Conservation (phyloP, 352 stramenopile genomes). For the Pythium diclinum region DNA sequence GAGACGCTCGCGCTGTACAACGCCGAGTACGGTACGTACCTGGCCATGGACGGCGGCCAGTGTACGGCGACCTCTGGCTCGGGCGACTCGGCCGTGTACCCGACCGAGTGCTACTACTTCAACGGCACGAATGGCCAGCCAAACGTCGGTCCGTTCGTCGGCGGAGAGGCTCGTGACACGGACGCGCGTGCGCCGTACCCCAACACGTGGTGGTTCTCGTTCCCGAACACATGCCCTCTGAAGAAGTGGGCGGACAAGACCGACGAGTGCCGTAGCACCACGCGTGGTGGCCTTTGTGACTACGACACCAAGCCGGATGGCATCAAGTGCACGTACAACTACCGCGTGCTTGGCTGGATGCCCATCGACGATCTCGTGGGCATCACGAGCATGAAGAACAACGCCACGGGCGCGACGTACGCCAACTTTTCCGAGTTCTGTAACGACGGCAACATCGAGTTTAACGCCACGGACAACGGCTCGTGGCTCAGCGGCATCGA, state of each 20-base stretch:
- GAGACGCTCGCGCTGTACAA: conserved; percentile 68
- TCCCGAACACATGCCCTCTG: conserved; percentile 63
- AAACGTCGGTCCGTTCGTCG: conserved; percentile 66
- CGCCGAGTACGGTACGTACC: conserved; percentile 62
- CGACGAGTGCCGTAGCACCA: conserved; percentile 35
- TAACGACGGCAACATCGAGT: conserved; percentile 53
- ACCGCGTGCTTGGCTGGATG: conserved; percentile 67
- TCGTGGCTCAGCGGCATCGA: conserved; percentile 38
- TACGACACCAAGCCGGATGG: conserved; percentile 51
- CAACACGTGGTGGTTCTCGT: conserved; percentile 80
- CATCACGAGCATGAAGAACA: conserved; percentile 58
- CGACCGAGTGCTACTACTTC: conserved; percentile 66
- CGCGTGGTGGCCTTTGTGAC: conserved; percentile 45
- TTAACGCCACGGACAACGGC: conserved; percentile 37
- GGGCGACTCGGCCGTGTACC: conserved; percentile 31
- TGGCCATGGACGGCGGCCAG: conserved; percentile 63
- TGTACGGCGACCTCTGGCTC: conserved; percentile 49
- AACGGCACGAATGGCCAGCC: conserved; percentile 63
- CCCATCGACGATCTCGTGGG: conserved; percentile 72
- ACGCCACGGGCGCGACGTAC: conserved; percentile 35
- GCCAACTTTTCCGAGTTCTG: conserved; percentile 72
- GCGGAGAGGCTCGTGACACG: conserved; percentile 43
- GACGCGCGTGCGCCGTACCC: conserved; percentile 69
- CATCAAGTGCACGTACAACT: conserved; percentile 66
- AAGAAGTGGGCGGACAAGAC: conserved; percentile 41